Base-by-base conservation (phyloP, 768 basidiomycete genomes). In the Macrolepiota fuliginosa region DNA sequence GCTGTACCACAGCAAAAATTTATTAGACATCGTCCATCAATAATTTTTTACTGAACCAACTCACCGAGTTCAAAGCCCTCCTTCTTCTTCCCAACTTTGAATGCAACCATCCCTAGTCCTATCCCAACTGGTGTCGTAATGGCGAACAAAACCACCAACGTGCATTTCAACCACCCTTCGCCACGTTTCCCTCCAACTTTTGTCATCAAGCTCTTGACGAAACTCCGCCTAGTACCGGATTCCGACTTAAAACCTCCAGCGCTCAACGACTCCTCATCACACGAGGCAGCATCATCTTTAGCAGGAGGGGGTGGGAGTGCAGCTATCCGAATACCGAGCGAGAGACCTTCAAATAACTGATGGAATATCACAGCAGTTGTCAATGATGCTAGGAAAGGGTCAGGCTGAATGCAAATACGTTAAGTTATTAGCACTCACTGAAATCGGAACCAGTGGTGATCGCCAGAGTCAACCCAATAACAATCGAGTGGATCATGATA, bases 271-370 rank as follows among this genome's bases (percentile, higher is more conserved):
- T 52, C 49, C 22, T 59, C 58, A 10, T 42, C 58, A 32, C 29
- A 32, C 7, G 29, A 3, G 29, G 29, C 29, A 32, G 29, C 29
- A 32, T 32, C 29, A 40, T 19, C 36, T 6, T 39, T 25, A 7
- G 51, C 53, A 15, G 46, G 42, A 22, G 65, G 62, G 22, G 83
- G 75, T 0, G 89, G 87, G 13, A 93, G 77, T 2, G 83, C 79
- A 1, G 91, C 84, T 68, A 91, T 90, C 15, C 92, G 83, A 55
- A 93, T 90, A 2, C 92, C 92, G 25, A 94, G 80, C 0, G 91
- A 92, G 10, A 94, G 79, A 0, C 91, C 92, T 67, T 93, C 92
- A 65, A 93, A 94, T 10, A 92, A 77, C 67, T 94, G 92, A 69
- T 94, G 92, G 71, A 93, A 93, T 25, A 85, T 76, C 35, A 93